Conservation (phyloP, 306 rosid species). For the Vicia faba region DNA sequence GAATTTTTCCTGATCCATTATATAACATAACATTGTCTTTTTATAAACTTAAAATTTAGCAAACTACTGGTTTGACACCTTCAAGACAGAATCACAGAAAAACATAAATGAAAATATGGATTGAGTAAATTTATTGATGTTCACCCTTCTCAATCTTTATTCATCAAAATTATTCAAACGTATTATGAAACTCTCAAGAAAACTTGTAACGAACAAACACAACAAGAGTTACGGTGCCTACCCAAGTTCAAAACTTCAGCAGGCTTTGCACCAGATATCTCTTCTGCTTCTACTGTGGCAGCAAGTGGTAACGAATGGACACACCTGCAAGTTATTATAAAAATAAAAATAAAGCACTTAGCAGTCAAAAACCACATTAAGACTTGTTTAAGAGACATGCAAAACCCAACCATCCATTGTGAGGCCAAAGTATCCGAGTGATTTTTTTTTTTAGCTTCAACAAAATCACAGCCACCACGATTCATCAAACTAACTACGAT, state of each 20-base stretch:
- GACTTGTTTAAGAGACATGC: neutral
- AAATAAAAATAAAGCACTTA: slow-evolving; percentile 14
- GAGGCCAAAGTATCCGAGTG: neutral
- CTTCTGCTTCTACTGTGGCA: slow-evolving; percentile 74
- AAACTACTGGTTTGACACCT: slow-evolving; percentile 11
- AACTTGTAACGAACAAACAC: slow-evolving; percentile 3
- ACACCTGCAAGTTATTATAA: slow-evolving; percentile 49
- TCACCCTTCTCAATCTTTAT: slow-evolving; percentile 3
- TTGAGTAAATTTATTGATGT: neutral
- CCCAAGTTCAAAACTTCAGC: slow-evolving; percentile 92
- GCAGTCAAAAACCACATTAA: neutral
- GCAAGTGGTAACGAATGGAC: slow-evolving; percentile 62
- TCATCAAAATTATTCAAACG: slow-evolving; percentile 9
- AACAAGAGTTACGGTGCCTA: slow-evolving; percentile 38
- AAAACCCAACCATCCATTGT: neutral
- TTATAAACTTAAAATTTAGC: slow-evolving; percentile 8
- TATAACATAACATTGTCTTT: neutral
- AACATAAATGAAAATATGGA: neutral
- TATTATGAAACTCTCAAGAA: neutral
- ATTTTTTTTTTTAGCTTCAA: neutral
- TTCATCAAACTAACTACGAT: too few relatives aligned
- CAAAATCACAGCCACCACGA: too few relatives aligned
- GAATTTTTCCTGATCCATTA: too few relatives aligned
- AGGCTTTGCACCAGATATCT: slow-evolving; percentile 78
- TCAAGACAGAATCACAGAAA: neutral